These are phyloP conservation scores for Antarctomyces pellizariae DNA, from an alignment of 495 filamentous ascomycete species.

Conservation along the genomic window DNA sequence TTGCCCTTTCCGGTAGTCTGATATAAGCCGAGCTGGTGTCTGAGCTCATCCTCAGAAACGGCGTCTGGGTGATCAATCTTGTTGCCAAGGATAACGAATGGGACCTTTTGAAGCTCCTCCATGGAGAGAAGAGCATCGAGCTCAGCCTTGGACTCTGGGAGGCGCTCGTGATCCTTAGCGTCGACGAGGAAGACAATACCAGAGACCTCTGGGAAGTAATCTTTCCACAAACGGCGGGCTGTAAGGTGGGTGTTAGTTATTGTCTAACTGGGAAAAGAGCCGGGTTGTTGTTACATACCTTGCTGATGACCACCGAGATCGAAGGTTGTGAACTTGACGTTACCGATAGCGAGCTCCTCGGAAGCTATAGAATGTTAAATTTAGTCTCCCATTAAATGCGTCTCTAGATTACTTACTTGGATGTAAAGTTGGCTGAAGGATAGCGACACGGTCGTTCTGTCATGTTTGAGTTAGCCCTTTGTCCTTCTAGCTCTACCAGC, in stretches of 20 bases:
- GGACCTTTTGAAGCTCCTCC: slow-evolving; percentile 83
- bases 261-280: not conserved
- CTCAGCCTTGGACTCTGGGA: slow-evolving; percentile 85
- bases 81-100: slow-evolving; percentile 87
- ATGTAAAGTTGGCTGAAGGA: slow-evolving; percentile 74
- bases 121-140: slow-evolving; percentile 82
- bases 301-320: slow-evolving; percentile 95
- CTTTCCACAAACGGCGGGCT: slow-evolving; percentile 94
- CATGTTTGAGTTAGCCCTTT: slow-evolving; percentile 1
- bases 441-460: slow-evolving; percentile 83
- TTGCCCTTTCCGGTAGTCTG: slow-evolving; percentile 98
- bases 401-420: slow-evolving; percentile 36
- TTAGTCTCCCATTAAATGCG: slow-evolving; percentile 3
- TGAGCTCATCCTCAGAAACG: slow-evolving; percentile 80
- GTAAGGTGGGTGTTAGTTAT: slow-evolving; percentile 2
- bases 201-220: slow-evolving; percentile 96
- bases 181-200: slow-evolving; percentile 97
- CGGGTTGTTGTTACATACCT: slow-evolving; percentile 30
- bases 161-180: slow-evolving; percentile 85
- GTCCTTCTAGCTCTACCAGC: too few relatives aligned
- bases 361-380: slow-evolving; percentile 33
- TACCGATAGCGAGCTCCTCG: slow-evolving; percentile 90
- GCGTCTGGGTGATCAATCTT: slow-evolving; percentile 98
- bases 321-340: slow-evolving; percentile 92
- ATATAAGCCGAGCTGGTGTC: slow-evolving; percentile 73